Evolutionary conservation across 2,329 filamentous ascomycete species (phyloP), one percentile per base, ranked within the genome.

Genomic region (Fusarium ramigenum): DNA sequence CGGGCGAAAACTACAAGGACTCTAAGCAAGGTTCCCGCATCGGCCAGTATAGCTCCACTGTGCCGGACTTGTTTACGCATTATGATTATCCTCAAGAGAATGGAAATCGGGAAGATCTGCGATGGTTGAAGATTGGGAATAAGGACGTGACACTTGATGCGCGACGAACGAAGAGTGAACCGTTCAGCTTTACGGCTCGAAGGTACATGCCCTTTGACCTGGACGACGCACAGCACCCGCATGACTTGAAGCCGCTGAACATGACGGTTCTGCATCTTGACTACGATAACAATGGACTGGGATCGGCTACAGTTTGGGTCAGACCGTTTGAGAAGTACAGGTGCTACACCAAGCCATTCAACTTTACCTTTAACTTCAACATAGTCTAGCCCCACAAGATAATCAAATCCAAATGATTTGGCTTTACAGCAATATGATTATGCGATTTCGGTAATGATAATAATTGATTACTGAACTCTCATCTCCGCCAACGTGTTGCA

Each of bases 31-130:
- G 54, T 4, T 59, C 54, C 1, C 69, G 64, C 0, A 65, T 72
- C 0, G 69, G 69, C 0, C 40, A 61, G 30, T 72, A 69, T 9
- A 69, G 15, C 4, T 60, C 69, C 5, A 61, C 21, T 0, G 50
- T 72, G 0, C 37, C 63, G 0, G 46, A 69, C 0, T n/a, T 72
- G 0, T 72, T 69, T 5, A 72, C 69, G 0, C 49, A 72, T 34
- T 72, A 72, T 18, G 69, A 72, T 0, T 72, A 69, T 1, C 69
- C 69, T 1, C 69, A 72, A 42, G 69, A 72, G 9, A 72, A 72
- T 0, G 69, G 69, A 2, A 72, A 72, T 4, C 32, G 69, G 0
- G 69, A 64, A 7, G 69, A 72, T 0, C 7, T 72, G 11, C 63
- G 69, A 0, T 72, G 63, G 69, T 4, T 72, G 2, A 63, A 47